Percentiles rank a stretch among this genome's conserved stretches.
These are phyloP conservation scores for Wickerhamomyces chambardii DNA, from an alignment of 805 yeast genomes.

Conservation along the genomic window DNA sequence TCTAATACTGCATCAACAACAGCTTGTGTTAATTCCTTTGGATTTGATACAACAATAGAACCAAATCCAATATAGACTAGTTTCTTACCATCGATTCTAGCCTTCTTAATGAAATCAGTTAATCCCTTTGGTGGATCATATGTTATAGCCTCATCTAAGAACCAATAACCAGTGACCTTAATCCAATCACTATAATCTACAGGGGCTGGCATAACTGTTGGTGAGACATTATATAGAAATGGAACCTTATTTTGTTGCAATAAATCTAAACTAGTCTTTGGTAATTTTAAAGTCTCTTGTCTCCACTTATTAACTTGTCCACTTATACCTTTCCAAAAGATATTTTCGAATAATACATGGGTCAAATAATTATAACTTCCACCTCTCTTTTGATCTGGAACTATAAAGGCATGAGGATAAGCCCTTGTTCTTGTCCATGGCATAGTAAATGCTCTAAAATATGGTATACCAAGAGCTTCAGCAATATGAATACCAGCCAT, in stretches of 20 bases:
- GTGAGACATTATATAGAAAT: constrained; percentile 83
- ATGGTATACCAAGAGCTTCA: constrained; percentile 83
- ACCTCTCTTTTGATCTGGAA: constrained; percentile 88
- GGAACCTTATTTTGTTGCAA: constrained; percentile 79
- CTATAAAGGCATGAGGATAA: constrained; percentile 93
- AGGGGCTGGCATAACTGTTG: constrained; percentile 83
- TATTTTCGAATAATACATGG: constrained; percentile 86
- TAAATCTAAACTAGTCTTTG: constrained; percentile 58
- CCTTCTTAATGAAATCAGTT: constrained; percentile 48
- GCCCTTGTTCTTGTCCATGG: constrained; percentile 97
- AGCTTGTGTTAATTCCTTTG: constrained; percentile 68
- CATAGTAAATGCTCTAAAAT: constrained; percentile 94
- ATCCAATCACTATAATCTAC: constrained; percentile 94
- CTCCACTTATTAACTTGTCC: constrained; percentile 89
- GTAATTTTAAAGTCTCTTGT: constrained; percentile 50
- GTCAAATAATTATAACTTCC: constrained; percentile 91
- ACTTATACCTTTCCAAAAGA: constrained; percentile 89
- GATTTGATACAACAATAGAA: constrained; percentile 84
- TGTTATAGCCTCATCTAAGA: constrained; percentile 53
- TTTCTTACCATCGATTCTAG: constrained; percentile 52
- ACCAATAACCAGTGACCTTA: constrained; percentile 96
- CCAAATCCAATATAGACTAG: constrained; percentile 93
- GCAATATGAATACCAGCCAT: constrained; percentile 96
- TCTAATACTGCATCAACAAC: constrained; percentile 69
- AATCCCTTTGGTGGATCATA: constrained; percentile 58